phyloP scores from a whole-genome alignment of 305 asterid species.

The Plantago coronopus region DNA sequence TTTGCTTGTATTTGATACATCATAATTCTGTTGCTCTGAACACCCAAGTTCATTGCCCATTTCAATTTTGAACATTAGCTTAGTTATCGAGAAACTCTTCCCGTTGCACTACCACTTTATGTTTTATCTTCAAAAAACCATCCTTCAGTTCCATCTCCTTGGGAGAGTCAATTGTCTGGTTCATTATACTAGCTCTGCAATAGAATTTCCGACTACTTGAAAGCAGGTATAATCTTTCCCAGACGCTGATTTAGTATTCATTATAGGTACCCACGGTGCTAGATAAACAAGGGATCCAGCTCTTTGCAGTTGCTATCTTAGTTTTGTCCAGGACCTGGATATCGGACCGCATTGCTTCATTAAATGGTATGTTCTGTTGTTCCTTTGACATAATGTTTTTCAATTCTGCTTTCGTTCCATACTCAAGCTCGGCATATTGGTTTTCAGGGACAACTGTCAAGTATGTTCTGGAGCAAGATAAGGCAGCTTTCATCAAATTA shows the following conservation, averaged over 20 bases:
- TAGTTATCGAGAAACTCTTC: slow-evolving; percentile 1
- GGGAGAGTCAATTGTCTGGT: background rate
- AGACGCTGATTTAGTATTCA: slow-evolving; percentile 27
- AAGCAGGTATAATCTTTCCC: slow-evolving; percentile 1
- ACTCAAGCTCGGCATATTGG: slow-evolving; percentile 20
- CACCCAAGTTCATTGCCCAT: no score
- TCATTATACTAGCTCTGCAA: background rate
- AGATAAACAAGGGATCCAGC: slow-evolving; percentile 92
- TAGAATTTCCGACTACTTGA: slow-evolving; percentile 5
- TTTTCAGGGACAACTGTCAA: slow-evolving; percentile 91
- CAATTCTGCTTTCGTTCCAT: slow-evolving; percentile 2
- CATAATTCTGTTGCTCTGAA: no score
- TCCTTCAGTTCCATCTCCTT: slow-evolving; percentile 20
- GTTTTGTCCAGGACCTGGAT: slow-evolving; percentile 94
- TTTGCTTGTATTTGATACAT: no score
- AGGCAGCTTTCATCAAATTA: slow-evolving; percentile 78
- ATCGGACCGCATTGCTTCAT: slow-evolving; percentile 95
- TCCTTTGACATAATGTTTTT: slow-evolving; percentile 20
- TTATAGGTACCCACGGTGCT: slow-evolving; percentile 83
- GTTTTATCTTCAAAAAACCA: slow-evolving; percentile 14
- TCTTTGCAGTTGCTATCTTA: slow-evolving; percentile 83
- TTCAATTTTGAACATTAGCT: no score
- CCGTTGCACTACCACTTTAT: slow-evolving; percentile 8
- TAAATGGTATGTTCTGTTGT: slow-evolving; percentile 60
- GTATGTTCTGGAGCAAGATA: slow-evolving; percentile 92